Conservation (phyloP, 805 yeast species). For the Starmerella ratchasimensis region DNA sequence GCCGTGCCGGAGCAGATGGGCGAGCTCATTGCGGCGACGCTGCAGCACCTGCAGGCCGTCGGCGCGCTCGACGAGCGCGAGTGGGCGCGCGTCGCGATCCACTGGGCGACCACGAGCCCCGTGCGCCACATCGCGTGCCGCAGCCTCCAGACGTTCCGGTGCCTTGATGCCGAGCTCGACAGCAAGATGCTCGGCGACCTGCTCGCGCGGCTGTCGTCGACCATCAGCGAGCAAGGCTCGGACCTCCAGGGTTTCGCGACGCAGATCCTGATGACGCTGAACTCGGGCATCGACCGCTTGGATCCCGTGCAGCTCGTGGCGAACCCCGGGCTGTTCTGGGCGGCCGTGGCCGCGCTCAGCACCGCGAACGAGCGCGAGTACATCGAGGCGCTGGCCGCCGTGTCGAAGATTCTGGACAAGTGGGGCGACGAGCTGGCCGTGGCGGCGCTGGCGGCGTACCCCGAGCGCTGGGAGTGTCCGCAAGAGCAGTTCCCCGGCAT, state of each 20-base stretch:
- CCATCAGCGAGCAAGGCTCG: conserved; percentile 73
- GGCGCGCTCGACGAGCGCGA: conserved; percentile 26
- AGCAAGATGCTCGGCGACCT: conserved; percentile 82
- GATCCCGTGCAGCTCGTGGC: conserved; percentile 65
- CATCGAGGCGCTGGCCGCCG: conserved; percentile 68
- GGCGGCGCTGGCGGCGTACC: conserved; percentile 73
- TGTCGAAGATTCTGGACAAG: conserved; percentile 71
- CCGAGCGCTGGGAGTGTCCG: conserved; percentile 84
- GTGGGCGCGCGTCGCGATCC: conserved; percentile 73
- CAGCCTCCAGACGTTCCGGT: conserved; percentile 84
- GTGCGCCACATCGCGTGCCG: conserved; percentile 95
- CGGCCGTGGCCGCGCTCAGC: conserved; percentile 76
- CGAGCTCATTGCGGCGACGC: conserved; percentile 9
- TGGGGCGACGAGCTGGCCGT: conserved; percentile 77
- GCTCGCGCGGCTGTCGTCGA: conserved; percentile 83
- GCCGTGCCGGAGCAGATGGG: conserved; percentile 17
- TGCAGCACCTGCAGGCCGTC: conserved; percentile 16
- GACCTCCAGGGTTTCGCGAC: conserved; percentile 95
- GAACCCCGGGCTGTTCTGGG: conserved; percentile 93
- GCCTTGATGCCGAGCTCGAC: conserved; percentile 67
- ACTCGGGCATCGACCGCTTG: conserved; percentile 79
- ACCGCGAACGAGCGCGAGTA: conserved; percentile 90
- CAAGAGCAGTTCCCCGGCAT: conserved; percentile 59
- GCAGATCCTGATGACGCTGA: conserved; percentile 92
- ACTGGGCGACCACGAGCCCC: conserved; percentile 96